These are phyloP conservation scores for Discostella pseudostelligera DNA, from an alignment of 108 stramenopile genomes.

Conservation along the genomic window DNA sequence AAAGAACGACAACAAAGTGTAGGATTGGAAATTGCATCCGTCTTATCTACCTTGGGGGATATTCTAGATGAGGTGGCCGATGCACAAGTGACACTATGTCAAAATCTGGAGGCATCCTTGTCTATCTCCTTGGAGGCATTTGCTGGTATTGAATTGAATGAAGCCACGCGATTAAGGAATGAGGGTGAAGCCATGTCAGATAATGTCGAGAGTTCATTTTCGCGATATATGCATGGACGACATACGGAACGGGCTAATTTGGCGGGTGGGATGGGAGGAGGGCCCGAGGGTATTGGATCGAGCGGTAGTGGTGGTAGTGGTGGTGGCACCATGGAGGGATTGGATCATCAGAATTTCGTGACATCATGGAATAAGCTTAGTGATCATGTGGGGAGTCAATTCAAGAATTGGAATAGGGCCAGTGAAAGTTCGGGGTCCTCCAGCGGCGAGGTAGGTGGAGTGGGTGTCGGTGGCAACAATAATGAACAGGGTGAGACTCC, in stretches of 20 bases:
- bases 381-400: conserved; percentile 74
- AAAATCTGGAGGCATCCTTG: conserved; percentile 74
- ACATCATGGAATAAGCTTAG: conserved; percentile 74
- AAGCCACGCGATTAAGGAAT: conserved; percentile 54
- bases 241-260: conserved; percentile 57
- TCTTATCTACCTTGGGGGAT: conserved; percentile 55
- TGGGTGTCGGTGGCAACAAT: not conserved
- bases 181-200: conserved; percentile 72
- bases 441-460: conserved; percentile 11
- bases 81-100: conserved; percentile 75
- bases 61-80: conserved; percentile 83
- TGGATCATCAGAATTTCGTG: conserved; percentile 39
- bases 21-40: conserved; percentile 71
- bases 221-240: conserved; percentile 75
- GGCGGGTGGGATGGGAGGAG: conserved; percentile 27
- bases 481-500: conserved; percentile 32
- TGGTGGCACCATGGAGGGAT: conserved; percentile 19
- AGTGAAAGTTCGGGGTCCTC: conserved; percentile 12
- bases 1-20: conserved; percentile 52
- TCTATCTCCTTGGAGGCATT: conserved; percentile 71
- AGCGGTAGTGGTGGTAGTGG: conserved; percentile 4
- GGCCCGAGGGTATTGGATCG: conserved; percentile 12
- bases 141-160: conserved; percentile 57
- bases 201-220: conserved; percentile 65
- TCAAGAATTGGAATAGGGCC: conserved; percentile 42